These are phyloP conservation scores for Acanthamoeba divionensis DNA, from an alignment of 208 protist genomes.

Conservation along the genomic window DNA sequence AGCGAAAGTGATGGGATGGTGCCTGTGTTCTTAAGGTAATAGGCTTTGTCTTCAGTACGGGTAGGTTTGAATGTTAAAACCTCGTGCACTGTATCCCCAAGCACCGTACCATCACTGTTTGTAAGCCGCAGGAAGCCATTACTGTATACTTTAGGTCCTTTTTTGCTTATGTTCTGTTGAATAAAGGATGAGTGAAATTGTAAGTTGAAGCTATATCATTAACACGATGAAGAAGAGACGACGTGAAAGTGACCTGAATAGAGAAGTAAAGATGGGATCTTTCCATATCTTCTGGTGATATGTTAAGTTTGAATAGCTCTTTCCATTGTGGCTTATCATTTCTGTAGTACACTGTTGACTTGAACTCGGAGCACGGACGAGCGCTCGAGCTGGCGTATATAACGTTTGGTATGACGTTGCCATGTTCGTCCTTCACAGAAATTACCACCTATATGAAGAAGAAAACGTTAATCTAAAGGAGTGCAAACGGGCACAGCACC, in stretches of 20 bases:
- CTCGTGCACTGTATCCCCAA: not conserved
- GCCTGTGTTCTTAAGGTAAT: not conserved
- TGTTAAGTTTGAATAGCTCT: slow-evolving; percentile 1
- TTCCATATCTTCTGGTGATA: not conserved
- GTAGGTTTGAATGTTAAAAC: slow-evolving; percentile 25
- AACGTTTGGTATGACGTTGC: not conserved
- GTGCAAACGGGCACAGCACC: too few relatives aligned
- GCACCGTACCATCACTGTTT: slow-evolving; percentile 13
- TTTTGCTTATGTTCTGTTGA: slow-evolving; percentile 27
- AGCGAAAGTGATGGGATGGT: not conserved
- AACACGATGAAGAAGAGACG: not conserved
- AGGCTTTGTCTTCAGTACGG: not conserved
- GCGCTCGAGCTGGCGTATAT: not conserved
- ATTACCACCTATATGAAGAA: not conserved
- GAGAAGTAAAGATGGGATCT: slow-evolving; percentile 36
- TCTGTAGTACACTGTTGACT: slow-evolving; percentile 31
- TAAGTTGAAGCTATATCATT: not conserved
- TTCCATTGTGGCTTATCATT: not conserved
- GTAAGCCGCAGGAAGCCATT: slow-evolving; percentile 33
- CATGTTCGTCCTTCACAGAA: slow-evolving; percentile 31
- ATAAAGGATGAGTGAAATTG: not conserved
- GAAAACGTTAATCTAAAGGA: too few relatives aligned
- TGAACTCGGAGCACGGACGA: slow-evolving; percentile 9
- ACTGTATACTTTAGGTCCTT: slow-evolving; percentile 36
- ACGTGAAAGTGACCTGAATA: not conserved